Evolutionary conservation across 1,284 basidiomycete species (phyloP).

Genomic region (Somion occarium): DNA sequence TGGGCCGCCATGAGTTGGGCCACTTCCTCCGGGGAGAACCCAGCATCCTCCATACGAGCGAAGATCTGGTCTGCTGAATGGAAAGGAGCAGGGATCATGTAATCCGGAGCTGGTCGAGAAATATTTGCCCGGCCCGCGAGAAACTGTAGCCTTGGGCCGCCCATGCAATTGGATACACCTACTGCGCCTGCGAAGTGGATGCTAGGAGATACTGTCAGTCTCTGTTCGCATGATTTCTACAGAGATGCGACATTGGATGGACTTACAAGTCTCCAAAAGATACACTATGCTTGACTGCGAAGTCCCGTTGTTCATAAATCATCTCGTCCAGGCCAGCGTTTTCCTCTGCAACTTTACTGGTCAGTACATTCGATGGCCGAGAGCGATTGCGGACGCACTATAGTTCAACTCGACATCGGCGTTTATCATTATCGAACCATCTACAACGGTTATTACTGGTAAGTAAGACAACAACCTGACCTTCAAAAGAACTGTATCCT

Average conservation of each 20-base stretch:
- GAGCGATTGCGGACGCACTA: neutral
- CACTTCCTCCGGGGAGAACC: conserved; percentile 3
- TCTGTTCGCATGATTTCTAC: neutral
- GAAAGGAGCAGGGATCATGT: conserved; percentile 1
- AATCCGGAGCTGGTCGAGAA: conserved; percentile 4
- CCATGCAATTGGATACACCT: conserved; percentile 4
- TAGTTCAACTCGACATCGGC: conserved; percentile 2
- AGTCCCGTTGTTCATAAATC: conserved; percentile 2
- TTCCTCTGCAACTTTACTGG: neutral
- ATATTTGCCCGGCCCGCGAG: conserved; percentile 4
- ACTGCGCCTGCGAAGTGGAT: conserved; percentile 8
- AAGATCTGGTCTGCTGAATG: conserved; percentile 4
- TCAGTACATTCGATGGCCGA: neutral
- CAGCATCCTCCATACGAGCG: conserved; percentile 4
- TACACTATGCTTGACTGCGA: conserved; percentile 5
- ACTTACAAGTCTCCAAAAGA: conserved; percentile 7
- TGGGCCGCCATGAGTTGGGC: neutral
- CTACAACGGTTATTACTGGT: neutral
- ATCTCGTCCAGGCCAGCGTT: conserved; percentile 7
- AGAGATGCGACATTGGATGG: neutral
- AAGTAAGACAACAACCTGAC: neutral
- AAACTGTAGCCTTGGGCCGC: conserved; percentile 6
- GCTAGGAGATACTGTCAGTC: neutral
- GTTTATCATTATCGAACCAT: conserved; percentile 7
- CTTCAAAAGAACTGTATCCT: neutral